Base-by-base conservation (phyloP, 2,329 filamentous ascomycete genomes). In the Fusarium siculi region DNA sequence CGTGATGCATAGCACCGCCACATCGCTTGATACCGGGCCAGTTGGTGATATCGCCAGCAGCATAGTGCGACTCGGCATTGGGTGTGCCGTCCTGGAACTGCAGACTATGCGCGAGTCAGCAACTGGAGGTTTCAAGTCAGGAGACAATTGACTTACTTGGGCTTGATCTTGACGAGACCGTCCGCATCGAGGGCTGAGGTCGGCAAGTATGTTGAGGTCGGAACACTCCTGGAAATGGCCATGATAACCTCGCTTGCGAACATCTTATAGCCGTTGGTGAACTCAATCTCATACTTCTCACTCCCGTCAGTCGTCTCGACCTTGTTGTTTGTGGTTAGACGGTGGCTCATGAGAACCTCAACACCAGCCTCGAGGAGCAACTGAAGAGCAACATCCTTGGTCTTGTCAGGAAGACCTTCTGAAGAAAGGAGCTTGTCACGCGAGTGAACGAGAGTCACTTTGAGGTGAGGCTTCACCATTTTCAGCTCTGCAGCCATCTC, bases 401-500 rank as follows among this genome's bases (percentile, higher is more conserved):
- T 91, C 50, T 91, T 89, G 40, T 92, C 88, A 0, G 92, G 90
- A 5, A 96, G 85, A 7, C 88, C 89, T 82, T 96, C 93, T 0
- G 92, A 89, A 1, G 92, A 94, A 12, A 96, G 85, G 3, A 96
- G 87, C 76, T 89, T 89, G 32, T 87, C 84, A 25, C 92, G 86
- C 8, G 93, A 95, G 79, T 96, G 93, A 9, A 94, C 88, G 4
- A 96, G 87, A 2, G 90, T 93, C n/a, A 96, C 91, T 44, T 87
- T 87, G 60, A 90, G 83, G 16, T 87, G 77, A 1, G 93, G 93
- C 68, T 91, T 87, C 30, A 90, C 84, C 50, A 88, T 80, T 81
- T 95, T 95, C 60, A 95, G 84, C 82, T 96, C 93, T 4, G 92
- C 90, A 0, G 93, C 93, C 87, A 96, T 94, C 80, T 96, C 93